Percentiles rank a stretch among this genome's conserved stretches.
Evolutionary conservation across 2,329 filamentous ascomycete genomes (phyloP).

Genomic region (Calonectria hongkongensis): DNA sequence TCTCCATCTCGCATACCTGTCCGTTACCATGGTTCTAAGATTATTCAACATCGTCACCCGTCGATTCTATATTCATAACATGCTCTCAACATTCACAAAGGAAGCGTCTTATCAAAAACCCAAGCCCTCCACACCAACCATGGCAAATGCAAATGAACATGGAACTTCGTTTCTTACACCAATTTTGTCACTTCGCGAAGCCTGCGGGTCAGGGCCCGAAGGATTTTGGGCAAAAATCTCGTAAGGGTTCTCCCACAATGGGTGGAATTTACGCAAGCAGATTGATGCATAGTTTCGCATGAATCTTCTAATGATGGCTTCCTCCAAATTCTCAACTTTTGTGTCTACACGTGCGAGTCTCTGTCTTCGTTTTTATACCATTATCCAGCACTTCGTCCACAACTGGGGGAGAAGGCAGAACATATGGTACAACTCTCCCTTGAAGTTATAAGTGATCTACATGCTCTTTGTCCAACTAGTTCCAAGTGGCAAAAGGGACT

Average conservation of each 20-base stretch:
- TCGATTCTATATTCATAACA: conserved; percentile 59
- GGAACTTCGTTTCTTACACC: conserved; percentile 25
- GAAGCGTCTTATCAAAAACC: conserved; percentile 27
- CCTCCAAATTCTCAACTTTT: conserved; percentile 62
- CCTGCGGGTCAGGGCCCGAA: conserved; percentile 42
- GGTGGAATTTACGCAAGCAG: conserved; percentile 60
- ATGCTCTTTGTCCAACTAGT: conserved; percentile 54
- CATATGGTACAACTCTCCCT: conserved; percentile 52
- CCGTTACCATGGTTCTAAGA: conserved; percentile 59
- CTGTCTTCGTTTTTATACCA: conserved; percentile 58
- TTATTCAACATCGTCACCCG: conserved; percentile 61
- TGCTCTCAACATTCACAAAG: conserved; percentile 45
- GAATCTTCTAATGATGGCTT: conserved; percentile 57
- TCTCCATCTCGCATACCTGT: conserved; percentile 60
- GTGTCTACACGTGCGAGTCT: conserved; percentile 63
- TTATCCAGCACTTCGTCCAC: conserved; percentile 55
- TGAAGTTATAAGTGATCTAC: conserved; percentile 51
- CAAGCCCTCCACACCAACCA: conserved; percentile 40
- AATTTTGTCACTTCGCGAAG: conserved; percentile 28
- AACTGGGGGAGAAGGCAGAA: conserved; percentile 51
- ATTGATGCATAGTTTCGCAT: conserved; percentile 58
- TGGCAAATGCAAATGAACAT: conserved; percentile 45
- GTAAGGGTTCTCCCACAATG: conserved; percentile 59
- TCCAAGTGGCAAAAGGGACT: conserved; percentile 47
- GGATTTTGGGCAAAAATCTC: conserved; percentile 56